These are phyloP conservation scores for Neurospora terricola DNA, from an alignment of 495 filamentous ascomycete genomes.

Conservation along the genomic window DNA sequence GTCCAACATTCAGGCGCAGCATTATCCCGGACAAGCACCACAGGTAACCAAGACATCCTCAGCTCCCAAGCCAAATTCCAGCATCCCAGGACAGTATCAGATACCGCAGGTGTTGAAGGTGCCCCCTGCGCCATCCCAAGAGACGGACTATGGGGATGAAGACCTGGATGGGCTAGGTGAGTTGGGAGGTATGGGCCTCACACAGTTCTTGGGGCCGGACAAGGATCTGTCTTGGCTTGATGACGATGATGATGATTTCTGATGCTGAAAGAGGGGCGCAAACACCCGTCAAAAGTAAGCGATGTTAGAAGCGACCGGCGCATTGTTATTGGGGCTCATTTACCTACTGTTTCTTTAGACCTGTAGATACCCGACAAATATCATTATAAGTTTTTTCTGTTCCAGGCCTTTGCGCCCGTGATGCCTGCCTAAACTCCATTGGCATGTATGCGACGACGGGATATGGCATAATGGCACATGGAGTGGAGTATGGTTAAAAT, in stretches of 20 bases:
- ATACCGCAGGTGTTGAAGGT: neutral
- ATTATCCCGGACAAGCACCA: neutral
- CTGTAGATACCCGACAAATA: neutral
- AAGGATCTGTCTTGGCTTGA: neutral
- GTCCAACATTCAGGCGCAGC: neutral
- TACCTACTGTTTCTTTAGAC: neutral
- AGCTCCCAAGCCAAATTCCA: neutral
- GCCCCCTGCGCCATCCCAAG: slow-evolving; percentile 19
- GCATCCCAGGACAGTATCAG: neutral
- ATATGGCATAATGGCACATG: neutral
- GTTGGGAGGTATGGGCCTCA: neutral
- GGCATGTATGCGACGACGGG: neutral
- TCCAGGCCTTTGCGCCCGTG: neutral
- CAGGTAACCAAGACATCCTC: neutral
- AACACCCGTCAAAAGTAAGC: neutral
- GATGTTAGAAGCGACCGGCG: neutral
- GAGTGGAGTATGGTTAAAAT: neutral
- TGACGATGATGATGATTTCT: neutral
- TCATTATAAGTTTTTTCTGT: neutral
- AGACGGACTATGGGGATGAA: slow-evolving; percentile 32
- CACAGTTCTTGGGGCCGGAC: neutral
- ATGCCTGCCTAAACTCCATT: neutral
- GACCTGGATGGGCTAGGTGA: slow-evolving; percentile 22
- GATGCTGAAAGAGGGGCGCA: neutral
- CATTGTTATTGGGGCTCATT: neutral